Evolutionary conservation across 306 rosid genomes (phyloP).

Genomic region (Ziziphus jujuba): DNA sequence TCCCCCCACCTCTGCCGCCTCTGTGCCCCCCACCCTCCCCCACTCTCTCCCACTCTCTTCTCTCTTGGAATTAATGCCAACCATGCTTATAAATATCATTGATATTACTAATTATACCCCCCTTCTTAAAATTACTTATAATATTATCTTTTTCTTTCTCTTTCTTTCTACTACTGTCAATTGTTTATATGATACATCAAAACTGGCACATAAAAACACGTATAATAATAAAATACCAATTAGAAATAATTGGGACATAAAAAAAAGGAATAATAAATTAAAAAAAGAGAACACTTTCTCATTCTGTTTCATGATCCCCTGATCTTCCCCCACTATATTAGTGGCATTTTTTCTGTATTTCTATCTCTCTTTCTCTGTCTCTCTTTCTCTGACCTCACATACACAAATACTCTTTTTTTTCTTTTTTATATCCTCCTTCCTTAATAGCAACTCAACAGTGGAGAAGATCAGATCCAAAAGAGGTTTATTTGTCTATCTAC

Average conservation of each 20-base stretch:
- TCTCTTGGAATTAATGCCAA: constrained; percentile 57
- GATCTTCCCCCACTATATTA: constrained; percentile 6
- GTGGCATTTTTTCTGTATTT: constrained; percentile 20
- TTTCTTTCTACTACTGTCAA: no score
- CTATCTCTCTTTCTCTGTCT: no score
- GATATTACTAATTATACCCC: no score
- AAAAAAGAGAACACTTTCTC: neutral
- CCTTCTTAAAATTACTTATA: no score
- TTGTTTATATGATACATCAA: no score
- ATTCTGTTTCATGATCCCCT: constrained; percentile 14
- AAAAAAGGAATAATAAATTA: no score
- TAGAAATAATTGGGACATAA: no score
- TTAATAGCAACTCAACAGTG: constrained; percentile 31
- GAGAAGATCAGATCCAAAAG: constrained; percentile 53
- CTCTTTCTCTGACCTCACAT: no score
- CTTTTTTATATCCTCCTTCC: constrained; percentile 6
- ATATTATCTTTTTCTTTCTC: no score
- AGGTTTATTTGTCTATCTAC: constrained; percentile 45
- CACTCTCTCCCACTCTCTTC: constrained; percentile 25
- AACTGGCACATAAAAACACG: no score
- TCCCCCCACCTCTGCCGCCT: constrained; percentile 63
- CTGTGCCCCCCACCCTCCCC: constrained; percentile 15
- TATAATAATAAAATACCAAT: no score
- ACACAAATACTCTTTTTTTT: no score
- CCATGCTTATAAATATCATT: constrained; percentile 41